Conservation (phyloP, 2,329 filamentous ascomycete species). For the Aspergillus sp. region DNA sequence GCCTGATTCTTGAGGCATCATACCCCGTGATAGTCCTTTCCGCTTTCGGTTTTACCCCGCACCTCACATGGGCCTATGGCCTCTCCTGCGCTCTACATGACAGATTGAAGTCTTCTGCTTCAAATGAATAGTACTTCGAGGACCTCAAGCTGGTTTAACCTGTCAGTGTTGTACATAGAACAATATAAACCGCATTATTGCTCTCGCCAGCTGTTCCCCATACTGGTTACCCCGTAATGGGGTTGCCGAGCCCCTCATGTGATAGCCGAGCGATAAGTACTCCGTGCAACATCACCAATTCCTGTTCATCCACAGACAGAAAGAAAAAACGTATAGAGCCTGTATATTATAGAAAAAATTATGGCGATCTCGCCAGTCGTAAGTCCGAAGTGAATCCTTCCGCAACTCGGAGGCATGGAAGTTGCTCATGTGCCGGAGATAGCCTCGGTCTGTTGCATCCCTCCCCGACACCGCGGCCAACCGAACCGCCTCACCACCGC, state of each 20-base stretch:
- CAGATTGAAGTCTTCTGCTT: too few relatives aligned
- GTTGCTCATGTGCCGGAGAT: background rate
- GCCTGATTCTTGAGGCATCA: constrained; percentile 1
- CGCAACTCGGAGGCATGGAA: background rate
- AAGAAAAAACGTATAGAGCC: background rate
- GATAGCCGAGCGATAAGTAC: constrained; percentile 1
- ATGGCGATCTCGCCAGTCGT: background rate
- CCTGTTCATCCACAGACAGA: background rate
- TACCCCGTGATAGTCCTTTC: constrained; percentile 6
- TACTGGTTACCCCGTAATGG: background rate
- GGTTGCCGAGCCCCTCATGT: constrained; percentile 8
- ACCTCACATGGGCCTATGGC: background rate
- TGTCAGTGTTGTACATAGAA: too few relatives aligned
- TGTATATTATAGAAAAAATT: background rate
- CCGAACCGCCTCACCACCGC: constrained; percentile 5
- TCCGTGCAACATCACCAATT: background rate
- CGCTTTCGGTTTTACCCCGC: constrained; percentile 20
- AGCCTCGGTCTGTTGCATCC: constrained; percentile 6
- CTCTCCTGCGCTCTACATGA: background rate
- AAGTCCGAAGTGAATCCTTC: background rate
- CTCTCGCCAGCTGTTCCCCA: background rate
- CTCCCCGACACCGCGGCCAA: constrained; percentile 13
- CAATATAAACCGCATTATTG: background rate
- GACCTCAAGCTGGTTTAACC: too few relatives aligned
- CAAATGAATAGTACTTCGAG: too few relatives aligned